phyloP scores from a whole-genome alignment of 106 monocot species.

The Alisma plantagoaquatica region DNA sequence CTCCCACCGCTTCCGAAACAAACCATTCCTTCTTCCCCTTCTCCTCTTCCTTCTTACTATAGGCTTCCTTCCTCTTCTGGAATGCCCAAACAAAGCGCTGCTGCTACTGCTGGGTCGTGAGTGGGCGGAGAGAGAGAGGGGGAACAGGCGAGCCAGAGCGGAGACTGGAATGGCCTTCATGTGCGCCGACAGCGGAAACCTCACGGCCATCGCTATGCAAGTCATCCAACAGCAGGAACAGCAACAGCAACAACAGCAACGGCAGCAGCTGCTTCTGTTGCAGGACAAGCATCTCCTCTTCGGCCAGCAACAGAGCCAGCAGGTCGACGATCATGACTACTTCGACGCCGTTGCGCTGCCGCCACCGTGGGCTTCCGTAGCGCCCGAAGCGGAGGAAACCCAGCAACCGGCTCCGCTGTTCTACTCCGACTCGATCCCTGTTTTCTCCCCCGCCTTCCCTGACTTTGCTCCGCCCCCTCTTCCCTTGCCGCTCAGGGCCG shows the following conservation, averaged over 20 bases:
- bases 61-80: no score
- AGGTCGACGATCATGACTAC: conserved; percentile 12
- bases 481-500: neutral
- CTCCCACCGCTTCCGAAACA: no score
- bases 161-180: conserved; percentile 55
- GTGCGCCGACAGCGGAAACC: conserved; percentile 88
- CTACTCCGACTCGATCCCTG: conserved; percentile 33
- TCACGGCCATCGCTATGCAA: conserved; percentile 97
- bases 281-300: conserved; percentile 14
- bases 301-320: conserved; percentile 12
- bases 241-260: conserved; percentile 42
- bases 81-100: no score
- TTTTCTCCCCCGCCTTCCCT: neutral
- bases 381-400: no score
- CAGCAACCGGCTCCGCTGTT: conserved; percentile 16
- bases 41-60: no score
- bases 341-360: conserved; percentile 13
- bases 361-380: conserved; percentile 12
- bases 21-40: no score
- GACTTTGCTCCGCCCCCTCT: neutral
- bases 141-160: no score
- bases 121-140: no score
- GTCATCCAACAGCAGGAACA: conserved; percentile 62
- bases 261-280: no score
- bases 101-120: no score